These are phyloP conservation scores for sweet orange (Citrus sinensis) DNA, from an alignment of 345 rosid species.

Conservation along the genomic window DVS_A1.0 CM039169.1:24117501-24118000, in stretches of 20 bases:
- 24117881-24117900: background rate
- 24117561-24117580: background rate
- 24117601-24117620: background rate
- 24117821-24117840: conserved; percentile 46
- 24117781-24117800: conserved; percentile 65
- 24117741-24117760: conserved; percentile 89
- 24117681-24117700: conserved; percentile 88
- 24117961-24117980: conserved; percentile 83
- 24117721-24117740: conserved; percentile 81
- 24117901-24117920: background rate
- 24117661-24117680: conserved; percentile 12
- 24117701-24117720: conserved; percentile 77
- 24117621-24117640: background rate
- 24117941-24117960: conserved; percentile 69
- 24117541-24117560: background rate
- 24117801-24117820: conserved; percentile 77
- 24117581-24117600: background rate
- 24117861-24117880: background rate
- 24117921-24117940: conserved; percentile 6
- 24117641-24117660: conserved; percentile 12
- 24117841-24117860: background rate
- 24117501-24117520: background rate
- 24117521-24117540: conserved; percentile 5
- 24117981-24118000: conserved; percentile 70
- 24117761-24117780: conserved; percentile 79